phyloP scores from a whole-genome alignment of 2,329 filamentous ascomycete species.

The Grosmannia clavigera region DNA sequence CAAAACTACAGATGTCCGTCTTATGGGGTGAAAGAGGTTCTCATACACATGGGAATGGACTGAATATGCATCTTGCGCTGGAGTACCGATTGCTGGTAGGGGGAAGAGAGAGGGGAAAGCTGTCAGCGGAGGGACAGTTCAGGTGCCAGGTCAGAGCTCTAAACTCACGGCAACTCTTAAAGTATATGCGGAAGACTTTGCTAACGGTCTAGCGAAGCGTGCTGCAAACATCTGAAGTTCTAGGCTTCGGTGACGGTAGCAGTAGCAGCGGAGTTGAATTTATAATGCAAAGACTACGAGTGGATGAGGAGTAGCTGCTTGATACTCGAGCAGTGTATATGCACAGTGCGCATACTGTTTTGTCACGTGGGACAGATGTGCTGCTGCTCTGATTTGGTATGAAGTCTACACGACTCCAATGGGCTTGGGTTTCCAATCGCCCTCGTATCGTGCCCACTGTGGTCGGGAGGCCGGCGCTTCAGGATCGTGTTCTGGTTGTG shows the following conservation, averaged over 20 bases:
- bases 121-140: neutral
- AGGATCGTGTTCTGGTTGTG: slow-evolving; percentile 1
- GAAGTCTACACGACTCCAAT: slow-evolving; percentile 37
- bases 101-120: neutral
- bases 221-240: slow-evolving; percentile 1
- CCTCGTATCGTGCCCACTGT: slow-evolving; percentile 38
- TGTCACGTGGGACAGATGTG: neutral
- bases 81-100: neutral
- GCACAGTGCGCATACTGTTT: neutral
- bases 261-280: neutral
- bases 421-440: slow-evolving; percentile 43
- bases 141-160: neutral
- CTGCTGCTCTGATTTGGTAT: neutral
- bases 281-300: neutral
- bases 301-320: neutral
- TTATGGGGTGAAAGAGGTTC: neutral
- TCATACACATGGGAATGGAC: slow-evolving; percentile 78
- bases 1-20: neutral
- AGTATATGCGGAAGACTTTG: neutral
- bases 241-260: neutral
- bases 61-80: slow-evolving; percentile 68
- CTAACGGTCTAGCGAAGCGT: slow-evolving; percentile 1
- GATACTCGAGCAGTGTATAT: neutral
- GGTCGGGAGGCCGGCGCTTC: slow-evolving; percentile 18
- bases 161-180: neutral